Evolutionary conservation across 1,139 yeast species (phyloP), one percentile per base, ranked within the genome.

Genomic region (Lodderomyces parapsilosis): DNA sequence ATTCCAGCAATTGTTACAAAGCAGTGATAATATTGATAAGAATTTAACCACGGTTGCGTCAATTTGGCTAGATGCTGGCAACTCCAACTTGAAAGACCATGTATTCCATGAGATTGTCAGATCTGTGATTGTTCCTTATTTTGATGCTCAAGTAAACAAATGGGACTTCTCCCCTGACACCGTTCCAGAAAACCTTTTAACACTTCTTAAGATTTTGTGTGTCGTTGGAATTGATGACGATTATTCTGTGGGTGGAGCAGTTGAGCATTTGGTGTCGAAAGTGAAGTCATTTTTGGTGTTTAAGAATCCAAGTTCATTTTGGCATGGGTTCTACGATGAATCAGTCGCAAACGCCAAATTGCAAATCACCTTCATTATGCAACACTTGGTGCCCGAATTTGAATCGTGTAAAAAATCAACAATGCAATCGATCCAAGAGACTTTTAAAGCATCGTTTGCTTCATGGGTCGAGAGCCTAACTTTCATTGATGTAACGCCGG

Each of bases 201-300:
- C 60, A 31, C 59, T 52, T 40, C 49, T 58, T 11, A 41, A 54
- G 3, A 34, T 54, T 2, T 45, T 62, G 19, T 44, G 50, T 11
- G 14, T 17, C 6, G 15, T 13, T 31, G 22, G 36, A 4, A n/a
- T n/a, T n/a, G 28, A 14, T 22, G 33, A 30, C 11, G 19, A 19
- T 25, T 33, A 10, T 22, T 5, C 4, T 33, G n/a, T 11, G 5
- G 15, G 13, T 15, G 17, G n/a, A 14, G n/a, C 22, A 31, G 10
- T 20, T 4, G 7, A 35, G 17, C 5, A 18, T 23, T 3, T 32
- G 4, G 17, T 13, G n/a, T 15, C 33, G 18, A 32, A 56, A 34
- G 55, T 51, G 35, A 27, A 40, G 23, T 58, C 8, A 49, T 52
- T 30, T 40, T 43, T 32, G 46, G 46, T 11, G 35, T n/a, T n/a